These are phyloP conservation scores for Phytopythium vexans DNA, from an alignment of 352 stramenopile species.

Conservation along the genomic window DNA sequence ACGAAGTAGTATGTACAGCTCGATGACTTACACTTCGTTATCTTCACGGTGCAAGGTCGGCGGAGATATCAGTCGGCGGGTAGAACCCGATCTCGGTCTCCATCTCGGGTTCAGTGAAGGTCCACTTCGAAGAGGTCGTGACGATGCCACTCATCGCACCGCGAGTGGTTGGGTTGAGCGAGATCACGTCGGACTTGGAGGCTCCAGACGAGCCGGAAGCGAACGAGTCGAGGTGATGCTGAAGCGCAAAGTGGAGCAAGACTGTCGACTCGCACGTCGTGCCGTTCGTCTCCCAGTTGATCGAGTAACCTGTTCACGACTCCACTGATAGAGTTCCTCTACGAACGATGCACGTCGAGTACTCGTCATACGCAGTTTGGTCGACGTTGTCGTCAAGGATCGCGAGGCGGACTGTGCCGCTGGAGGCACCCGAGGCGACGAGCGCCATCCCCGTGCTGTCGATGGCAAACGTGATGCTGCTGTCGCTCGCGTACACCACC, in stretches of 20 bases:
- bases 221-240: constrained; percentile 58
- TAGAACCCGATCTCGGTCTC: constrained; percentile 58
- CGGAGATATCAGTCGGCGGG: constrained; percentile 26
- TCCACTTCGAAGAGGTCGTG: constrained; percentile 30
- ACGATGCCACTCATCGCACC: constrained; percentile 51
- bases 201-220: neutral
- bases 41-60: too few relatives aligned
- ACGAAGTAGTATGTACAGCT: too few relatives aligned
- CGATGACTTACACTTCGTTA: too few relatives aligned
- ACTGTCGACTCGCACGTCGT: constrained; percentile 33
- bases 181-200: constrained; percentile 22
- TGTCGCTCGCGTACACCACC: constrained; percentile 59
- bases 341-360: constrained; percentile 47
- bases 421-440: constrained; percentile 33
- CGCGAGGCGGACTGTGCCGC: constrained; percentile 52
- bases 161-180: constrained; percentile 52
- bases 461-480: constrained; percentile 32
- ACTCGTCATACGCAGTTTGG: constrained; percentile 50
- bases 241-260: constrained; percentile 65
- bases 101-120: constrained; percentile 42
- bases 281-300: constrained; percentile 58
- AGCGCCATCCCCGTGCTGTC: constrained; percentile 38
- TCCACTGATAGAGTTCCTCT: constrained; percentile 49
- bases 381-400: constrained; percentile 36
- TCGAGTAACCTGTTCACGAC: constrained; percentile 53